Evolutionary conservation across 179 eudicot species (phyloP).

Genomic region (Beta macrorhiza): DNA sequence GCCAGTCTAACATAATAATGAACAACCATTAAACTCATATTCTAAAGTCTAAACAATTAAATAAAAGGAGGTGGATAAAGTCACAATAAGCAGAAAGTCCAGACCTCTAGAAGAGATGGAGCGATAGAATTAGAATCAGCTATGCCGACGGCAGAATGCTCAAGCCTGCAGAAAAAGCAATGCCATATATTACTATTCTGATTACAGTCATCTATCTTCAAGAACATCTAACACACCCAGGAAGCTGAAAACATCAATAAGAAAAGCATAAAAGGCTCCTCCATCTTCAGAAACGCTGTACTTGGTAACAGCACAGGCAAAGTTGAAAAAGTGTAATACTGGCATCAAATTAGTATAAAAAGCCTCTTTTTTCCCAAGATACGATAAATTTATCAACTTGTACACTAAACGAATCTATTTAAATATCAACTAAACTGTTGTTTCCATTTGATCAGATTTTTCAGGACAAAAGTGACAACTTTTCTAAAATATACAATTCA

Average conservation of each 20-base stretch:
- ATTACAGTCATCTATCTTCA: not conserved
- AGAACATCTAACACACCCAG: not conserved
- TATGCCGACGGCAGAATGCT: constrained; percentile 63
- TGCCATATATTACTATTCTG: not conserved
- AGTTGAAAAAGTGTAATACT: not conserved
- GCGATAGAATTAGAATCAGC: constrained; percentile 62
- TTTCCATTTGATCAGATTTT: not conserved
- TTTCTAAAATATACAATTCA: no score
- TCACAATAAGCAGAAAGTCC: constrained; percentile 11
- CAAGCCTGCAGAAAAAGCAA: constrained; percentile 53
- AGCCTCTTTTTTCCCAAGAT: not conserved
- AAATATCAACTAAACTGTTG: not conserved
- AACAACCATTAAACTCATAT: not conserved
- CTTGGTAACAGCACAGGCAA: not conserved
- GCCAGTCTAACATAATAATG: constrained; percentile 58
- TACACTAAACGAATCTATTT: not conserved
- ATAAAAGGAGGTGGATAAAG: not conserved
- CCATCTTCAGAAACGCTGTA: constrained; percentile 4
- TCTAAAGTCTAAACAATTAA: not conserved
- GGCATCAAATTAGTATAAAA: not conserved
- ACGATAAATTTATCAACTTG: no score
- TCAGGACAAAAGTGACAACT: not conserved
- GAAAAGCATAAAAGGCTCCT: not conserved
- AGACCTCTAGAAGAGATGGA: constrained; percentile 80
- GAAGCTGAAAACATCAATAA: constrained; percentile 7